Percentiles rank a stretch among this genome's conserved stretches.
Conservation (phyloP, 306 rosid genomes). For the Oxytropis ochrocephala region DNA sequence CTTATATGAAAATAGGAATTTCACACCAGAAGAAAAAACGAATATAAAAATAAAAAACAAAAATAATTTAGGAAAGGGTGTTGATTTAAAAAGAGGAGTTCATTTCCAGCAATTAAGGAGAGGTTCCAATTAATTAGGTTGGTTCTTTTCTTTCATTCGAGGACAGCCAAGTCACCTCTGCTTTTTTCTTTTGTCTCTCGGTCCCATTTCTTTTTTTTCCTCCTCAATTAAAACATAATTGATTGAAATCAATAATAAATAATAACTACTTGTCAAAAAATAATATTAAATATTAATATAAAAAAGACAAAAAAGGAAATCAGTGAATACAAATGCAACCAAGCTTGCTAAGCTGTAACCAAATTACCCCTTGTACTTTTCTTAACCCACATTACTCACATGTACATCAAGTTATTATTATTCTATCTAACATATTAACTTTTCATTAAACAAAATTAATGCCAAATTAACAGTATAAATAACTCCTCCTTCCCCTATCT, state of each 20-base stretch:
- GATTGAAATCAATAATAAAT: not conserved
- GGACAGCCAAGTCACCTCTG: not conserved
- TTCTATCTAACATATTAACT: not conserved
- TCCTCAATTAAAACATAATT: too few species aligned
- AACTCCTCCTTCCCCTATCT: not conserved
- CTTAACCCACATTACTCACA: not conserved
- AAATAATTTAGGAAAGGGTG: too few species aligned
- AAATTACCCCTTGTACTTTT: not conserved
- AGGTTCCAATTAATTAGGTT: not conserved
- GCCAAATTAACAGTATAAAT: constrained; percentile 8
- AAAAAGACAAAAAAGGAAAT: not conserved
- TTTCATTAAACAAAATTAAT: not conserved
- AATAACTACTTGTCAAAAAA: not conserved
- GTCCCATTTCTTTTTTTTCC: not conserved
- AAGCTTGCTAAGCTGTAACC: too few species aligned
- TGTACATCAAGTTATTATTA: not conserved
- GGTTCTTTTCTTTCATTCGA: not conserved
- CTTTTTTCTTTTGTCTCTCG: not conserved
- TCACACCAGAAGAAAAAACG: too few species aligned
- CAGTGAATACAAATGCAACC: not conserved
- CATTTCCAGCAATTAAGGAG: not conserved
- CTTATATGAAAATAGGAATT: too few species aligned
- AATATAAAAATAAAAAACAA: too few species aligned
- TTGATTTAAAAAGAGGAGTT: not conserved
- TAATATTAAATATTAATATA: not conserved